A percentile compares a stretch with the other conserved stretches of the same genome.
These are phyloP conservation scores for Skeletonema marinoi DNA, from an alignment of 108 stramenopile genomes.

Conservation along the genomic window DNA sequence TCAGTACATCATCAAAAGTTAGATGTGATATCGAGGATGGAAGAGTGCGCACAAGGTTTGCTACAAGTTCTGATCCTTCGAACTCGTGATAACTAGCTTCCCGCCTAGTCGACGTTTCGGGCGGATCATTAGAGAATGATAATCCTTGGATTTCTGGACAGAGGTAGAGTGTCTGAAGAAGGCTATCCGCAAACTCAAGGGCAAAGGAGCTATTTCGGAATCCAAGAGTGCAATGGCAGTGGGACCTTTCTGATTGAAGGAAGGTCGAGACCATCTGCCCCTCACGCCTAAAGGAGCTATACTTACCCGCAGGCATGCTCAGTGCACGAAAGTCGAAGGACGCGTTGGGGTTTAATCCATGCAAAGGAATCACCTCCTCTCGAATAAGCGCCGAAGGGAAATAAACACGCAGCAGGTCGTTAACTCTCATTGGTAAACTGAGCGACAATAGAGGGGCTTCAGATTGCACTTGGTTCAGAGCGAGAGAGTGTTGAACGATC, in stretches of 20 bases:
- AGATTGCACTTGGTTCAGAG: constrained; percentile 4
- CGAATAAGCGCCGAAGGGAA: constrained; percentile 63
- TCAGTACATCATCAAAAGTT: constrained; percentile 62
- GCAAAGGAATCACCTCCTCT: constrained; percentile 47
- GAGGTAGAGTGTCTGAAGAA: constrained; percentile 66
- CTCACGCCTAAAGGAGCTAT: constrained; percentile 70
- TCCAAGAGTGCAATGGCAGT: constrained; percentile 74
- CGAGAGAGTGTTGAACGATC: constrained; percentile 48
- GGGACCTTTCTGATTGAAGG: constrained; percentile 36
- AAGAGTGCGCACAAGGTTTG: constrained; percentile 61
- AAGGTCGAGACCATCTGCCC: constrained; percentile 58
- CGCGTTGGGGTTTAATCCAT: constrained; percentile 40
- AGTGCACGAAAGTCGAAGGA: constrained; percentile 70
- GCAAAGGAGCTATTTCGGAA: constrained; percentile 75
- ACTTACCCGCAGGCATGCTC: constrained; percentile 68
- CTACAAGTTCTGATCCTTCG: constrained; percentile 58
- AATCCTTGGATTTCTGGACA: constrained; percentile 65
- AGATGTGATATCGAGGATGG: constrained; percentile 66
- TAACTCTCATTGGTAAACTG: constrained; percentile 41
- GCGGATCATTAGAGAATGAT: constrained; percentile 45
- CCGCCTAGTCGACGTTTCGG: constrained; percentile 7
- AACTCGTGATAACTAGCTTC: constrained; percentile 29
- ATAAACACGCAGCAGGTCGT: constrained; percentile 51
- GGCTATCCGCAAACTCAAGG: constrained; percentile 71
- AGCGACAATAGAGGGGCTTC: constrained; percentile 5